phyloP scores from a whole-genome alignment of 2,329 filamentous ascomycete genomes.

The Cercospora canescens region DNA sequence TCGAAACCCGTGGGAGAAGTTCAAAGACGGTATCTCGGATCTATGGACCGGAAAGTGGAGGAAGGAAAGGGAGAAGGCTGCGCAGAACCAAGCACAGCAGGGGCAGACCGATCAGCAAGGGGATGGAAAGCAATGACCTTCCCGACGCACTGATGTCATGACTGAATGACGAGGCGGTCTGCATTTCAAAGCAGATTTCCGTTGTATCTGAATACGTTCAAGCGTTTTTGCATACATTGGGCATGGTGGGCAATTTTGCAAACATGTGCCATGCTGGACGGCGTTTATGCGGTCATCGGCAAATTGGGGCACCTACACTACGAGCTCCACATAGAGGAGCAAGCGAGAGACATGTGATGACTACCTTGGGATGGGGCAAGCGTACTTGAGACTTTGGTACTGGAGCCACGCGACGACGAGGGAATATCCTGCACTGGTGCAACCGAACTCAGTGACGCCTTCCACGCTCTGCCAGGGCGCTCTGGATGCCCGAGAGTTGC shows the following conservation, averaged over 20 bases:
- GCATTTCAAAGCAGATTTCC: slow-evolving; percentile 1
- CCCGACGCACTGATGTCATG: not conserved
- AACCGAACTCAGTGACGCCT: not conserved
- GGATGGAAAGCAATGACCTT: not conserved
- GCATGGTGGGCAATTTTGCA: not conserved
- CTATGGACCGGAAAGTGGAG: slow-evolving; percentile 32
- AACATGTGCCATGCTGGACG: not conserved
- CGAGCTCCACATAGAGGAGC: not conserved
- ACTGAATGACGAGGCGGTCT: slow-evolving; percentile 3
- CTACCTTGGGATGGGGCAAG: not conserved
- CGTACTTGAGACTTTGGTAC: not conserved
- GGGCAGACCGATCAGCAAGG: not conserved
- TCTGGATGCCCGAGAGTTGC: not conserved
- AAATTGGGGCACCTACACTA: not conserved
- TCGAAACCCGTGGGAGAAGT: slow-evolving; percentile 74
- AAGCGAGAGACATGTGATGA: not conserved
- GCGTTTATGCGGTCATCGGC: not conserved
- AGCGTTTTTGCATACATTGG: slow-evolving; percentile 18
- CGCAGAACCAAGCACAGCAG: not conserved
- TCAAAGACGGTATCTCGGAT: slow-evolving; percentile 50
- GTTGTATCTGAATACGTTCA: slow-evolving; percentile 17
- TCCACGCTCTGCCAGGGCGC: not conserved
- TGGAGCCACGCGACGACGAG: not conserved
- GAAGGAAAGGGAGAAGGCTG: slow-evolving; percentile 22
- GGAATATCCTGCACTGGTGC: not conserved